Conservation (phyloP, 345 rosid genomes). For the Salix suchowensis region DNA sequence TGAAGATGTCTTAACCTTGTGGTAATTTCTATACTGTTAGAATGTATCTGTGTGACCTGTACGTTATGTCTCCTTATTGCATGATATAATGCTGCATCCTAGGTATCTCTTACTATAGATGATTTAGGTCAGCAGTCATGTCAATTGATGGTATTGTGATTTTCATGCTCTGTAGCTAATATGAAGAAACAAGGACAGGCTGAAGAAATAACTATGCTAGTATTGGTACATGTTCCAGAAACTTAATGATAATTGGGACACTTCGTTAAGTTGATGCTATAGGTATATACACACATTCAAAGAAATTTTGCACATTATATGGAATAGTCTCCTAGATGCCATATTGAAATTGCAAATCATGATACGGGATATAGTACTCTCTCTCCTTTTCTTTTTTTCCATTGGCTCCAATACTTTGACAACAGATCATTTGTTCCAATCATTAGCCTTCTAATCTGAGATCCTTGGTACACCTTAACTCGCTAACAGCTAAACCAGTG, state of each 20-base stretch:
- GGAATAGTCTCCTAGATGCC: not conserved
- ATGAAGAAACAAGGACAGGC: not conserved
- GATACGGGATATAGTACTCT: not conserved
- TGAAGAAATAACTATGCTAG: not conserved
- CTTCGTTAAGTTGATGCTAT: not conserved
- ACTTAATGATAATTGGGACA: not conserved
- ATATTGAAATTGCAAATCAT: not conserved
- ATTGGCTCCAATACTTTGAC: not conserved
- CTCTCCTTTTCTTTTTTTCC: not conserved
- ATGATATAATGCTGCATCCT: not conserved
- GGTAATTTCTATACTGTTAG: not conserved
- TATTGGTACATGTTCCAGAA: not conserved
- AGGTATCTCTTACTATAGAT: not conserved
- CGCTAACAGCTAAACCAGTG: not conserved
- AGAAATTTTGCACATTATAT: not conserved
- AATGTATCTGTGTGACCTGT: not conserved
- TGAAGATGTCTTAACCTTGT: constrained; percentile 8
- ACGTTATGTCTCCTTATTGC: not conserved
- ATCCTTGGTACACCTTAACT: not conserved
- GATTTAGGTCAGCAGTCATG: not conserved
- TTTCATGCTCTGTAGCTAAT: not conserved
- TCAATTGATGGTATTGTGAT: not conserved
- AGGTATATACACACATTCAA: not conserved
- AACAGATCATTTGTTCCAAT: not conserved
- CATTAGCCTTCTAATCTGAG: not conserved